Conservation (phyloP, 306 rosid species). For the Cucurbita maxima region DNA sequence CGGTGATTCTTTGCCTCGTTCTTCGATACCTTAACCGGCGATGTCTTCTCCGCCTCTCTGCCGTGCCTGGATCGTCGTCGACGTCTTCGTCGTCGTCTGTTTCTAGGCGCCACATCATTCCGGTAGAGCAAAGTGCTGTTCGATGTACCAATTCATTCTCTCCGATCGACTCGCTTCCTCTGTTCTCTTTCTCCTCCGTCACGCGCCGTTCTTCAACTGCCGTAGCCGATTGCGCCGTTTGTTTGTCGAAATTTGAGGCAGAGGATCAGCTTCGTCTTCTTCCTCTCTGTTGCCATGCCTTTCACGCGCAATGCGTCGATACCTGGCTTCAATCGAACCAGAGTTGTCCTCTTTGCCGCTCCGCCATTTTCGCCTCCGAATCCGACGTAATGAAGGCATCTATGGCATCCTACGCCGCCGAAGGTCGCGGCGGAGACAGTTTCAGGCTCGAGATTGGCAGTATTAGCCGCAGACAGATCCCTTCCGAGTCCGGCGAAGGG, state of each 20-base stretch:
- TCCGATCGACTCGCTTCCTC: slow-evolving; percentile 4
- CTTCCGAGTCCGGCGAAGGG: slow-evolving; percentile 20
- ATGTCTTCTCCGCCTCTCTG: slow-evolving; percentile 5
- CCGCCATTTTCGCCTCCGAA: slow-evolving; percentile 9
- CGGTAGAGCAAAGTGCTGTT: background rate
- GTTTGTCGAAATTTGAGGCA: slow-evolving; percentile 13
- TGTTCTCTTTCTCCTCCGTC: slow-evolving; percentile 8
- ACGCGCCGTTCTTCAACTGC: slow-evolving; percentile 7
- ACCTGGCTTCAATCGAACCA: slow-evolving; percentile 15
- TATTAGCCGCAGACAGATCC: slow-evolving; percentile 4
- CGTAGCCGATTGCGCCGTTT: slow-evolving; percentile 15
- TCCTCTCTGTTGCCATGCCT: slow-evolving; percentile 15
- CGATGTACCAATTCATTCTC: background rate
- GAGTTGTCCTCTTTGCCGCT: slow-evolving; percentile 19
- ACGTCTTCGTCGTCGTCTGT: background rate
- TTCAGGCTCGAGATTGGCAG: slow-evolving; percentile 13
- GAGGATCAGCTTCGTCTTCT: slow-evolving; percentile 9
- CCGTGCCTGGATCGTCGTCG: background rate
- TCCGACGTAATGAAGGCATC: slow-evolving; percentile 9
- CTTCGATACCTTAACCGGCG: slow-evolving; percentile 8
- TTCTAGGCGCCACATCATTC: background rate
- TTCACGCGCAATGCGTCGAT: slow-evolving; percentile 18
- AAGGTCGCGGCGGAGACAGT: slow-evolving; percentile 8
- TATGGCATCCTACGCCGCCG: background rate
- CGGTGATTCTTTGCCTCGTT: slow-evolving; percentile 3